Base-by-base conservation (phyloP, 2,329 filamentous ascomycete genomes). In the Myriosclerotinia duriaeana region DNA sequence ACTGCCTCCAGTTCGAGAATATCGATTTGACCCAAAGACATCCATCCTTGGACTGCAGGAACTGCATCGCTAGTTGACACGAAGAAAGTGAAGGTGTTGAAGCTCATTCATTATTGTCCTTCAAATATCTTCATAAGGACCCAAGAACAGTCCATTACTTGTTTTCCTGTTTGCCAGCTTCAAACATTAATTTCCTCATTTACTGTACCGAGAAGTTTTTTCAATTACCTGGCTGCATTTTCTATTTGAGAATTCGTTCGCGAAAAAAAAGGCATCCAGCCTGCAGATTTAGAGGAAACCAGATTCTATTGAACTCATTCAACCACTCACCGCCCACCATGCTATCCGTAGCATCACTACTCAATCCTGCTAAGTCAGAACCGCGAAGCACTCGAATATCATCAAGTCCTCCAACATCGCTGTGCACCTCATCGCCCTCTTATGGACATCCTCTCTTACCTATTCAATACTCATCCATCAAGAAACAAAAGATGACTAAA, bases 281-380 rank as follows among this genome's bases (percentile, higher is more conserved):
- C 69, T 74, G 72, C 73, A 74, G 70, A 70, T 65, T 67, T 70
- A 66, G 69, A 72, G 62, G 67, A 63, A 53, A 55, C 54, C 53
- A 71, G 63, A 53, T 66, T 66, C 63, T 68, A 48, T 65, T 69
- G 67, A 68, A 70, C 61, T 53, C 55, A 58, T 66, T 68, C 69
- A 59, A 70, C 73, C 74, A 75, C 38, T 67, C 52, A 64, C 53
- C 53, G 53, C 42, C 71, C 74, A 70, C 69, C 68, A 90, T 90
- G 88, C 77, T 89, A 68, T 86, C 88, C 58, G 81, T 90, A 71
- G 81, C 85, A 48, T 87, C 85, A 70, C 82, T 91, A 73, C 84
- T 90, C 75, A 91, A 90, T 75, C 88, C 88, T 71, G 77, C 81
- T 68, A 69, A 72, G 68, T 52, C 72, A 75, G 71, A 76, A 73